Evolutionary conservation across 441 rosid species (phyloP).

Genomic region (Manihot esculenta): DNA sequence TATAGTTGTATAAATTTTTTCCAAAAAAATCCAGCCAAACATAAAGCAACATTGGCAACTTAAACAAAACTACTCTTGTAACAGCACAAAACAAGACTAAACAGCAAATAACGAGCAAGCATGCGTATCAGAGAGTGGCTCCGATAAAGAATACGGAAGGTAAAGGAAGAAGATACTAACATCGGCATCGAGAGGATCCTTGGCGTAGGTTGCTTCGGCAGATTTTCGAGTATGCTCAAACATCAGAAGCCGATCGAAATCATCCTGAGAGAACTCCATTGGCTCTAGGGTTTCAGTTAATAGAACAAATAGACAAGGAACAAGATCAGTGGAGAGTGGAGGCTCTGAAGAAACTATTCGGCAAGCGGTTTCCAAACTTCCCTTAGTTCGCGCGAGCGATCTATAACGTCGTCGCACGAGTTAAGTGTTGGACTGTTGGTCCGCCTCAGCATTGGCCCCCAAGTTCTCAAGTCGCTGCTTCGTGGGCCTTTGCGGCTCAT

Average conservation of each 20-base stretch:
- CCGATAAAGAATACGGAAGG: background rate
- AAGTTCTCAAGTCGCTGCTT: too few species aligned
- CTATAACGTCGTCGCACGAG: background rate
- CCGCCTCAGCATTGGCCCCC: too few species aligned
- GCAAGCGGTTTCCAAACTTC: background rate
- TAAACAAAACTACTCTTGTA: background rate
- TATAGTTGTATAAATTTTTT: background rate
- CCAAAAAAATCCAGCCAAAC: too few species aligned
- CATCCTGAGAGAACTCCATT: slow-evolving; percentile 63
- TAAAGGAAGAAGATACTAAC: slow-evolving; percentile 32
- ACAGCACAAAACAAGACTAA: background rate
- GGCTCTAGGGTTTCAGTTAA: slow-evolving; percentile 1
- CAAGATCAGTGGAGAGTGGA: background rate
- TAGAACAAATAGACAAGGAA: background rate
- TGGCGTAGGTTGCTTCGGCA: slow-evolving; percentile 60
- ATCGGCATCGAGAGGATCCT: slow-evolving; percentile 63
- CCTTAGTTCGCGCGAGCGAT: background rate
- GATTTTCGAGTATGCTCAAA: slow-evolving; percentile 72
- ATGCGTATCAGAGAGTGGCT: too few species aligned
- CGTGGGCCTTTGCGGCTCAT: too few species aligned
- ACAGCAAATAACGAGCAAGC: too few species aligned
- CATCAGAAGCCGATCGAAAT: slow-evolving; percentile 62
- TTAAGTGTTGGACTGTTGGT: background rate
- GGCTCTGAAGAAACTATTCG: background rate
- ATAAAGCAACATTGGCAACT: background rate